Evolutionary conservation across 2,329 filamentous ascomycete species (phyloP), one percentile per base, ranked within the genome.

Genomic region (Ramularia endophylla): DNA sequence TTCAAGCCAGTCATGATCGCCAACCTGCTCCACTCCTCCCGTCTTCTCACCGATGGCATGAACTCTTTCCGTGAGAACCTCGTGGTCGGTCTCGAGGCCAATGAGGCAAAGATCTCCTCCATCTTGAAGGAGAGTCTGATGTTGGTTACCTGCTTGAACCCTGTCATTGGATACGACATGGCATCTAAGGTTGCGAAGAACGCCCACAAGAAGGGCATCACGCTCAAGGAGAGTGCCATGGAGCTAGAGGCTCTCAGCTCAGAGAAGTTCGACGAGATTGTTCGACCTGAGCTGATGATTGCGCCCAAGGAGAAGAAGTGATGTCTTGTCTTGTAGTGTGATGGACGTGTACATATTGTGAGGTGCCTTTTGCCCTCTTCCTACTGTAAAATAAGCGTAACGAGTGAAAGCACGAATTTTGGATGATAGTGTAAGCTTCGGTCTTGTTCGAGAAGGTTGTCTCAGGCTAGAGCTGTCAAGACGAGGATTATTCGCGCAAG

Each of bases 101-200:
- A 98, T 67, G 89, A 95, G 78, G 81, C 86, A 65, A 85, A 89
- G 71, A 97, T 98, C 62, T 72, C 76, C 43, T 82, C 80, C 62
- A 84, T 98, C 55, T 80, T 98, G 72, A 88, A 94, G 71, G 89
- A 98, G 73, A 94, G 87, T 62, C 77, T 98, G 58, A 98, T 98
- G 92, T 78, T 97, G 53, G 92, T 97, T 27, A 98, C 92, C 52
- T 95, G 90, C 75, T 76, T 97, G 50, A 95, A 95, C 77, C 88
- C 89, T 55, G 87, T 94, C 68, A 95, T 97, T 63, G 90, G 89
- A 46, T 95, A 95, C 68, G 89, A 95, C 65, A 94, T 94, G 86
- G 89, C 89, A 38, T 88, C 83, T 68, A 94, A 94, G 75, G 89
- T 95, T 17, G 89, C 89, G 61, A 95, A 95, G 82, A 94, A 98